Base-by-base conservation (phyloP, 805 yeast genomes). In the Hanseniaspora jakobsenii region DNA sequence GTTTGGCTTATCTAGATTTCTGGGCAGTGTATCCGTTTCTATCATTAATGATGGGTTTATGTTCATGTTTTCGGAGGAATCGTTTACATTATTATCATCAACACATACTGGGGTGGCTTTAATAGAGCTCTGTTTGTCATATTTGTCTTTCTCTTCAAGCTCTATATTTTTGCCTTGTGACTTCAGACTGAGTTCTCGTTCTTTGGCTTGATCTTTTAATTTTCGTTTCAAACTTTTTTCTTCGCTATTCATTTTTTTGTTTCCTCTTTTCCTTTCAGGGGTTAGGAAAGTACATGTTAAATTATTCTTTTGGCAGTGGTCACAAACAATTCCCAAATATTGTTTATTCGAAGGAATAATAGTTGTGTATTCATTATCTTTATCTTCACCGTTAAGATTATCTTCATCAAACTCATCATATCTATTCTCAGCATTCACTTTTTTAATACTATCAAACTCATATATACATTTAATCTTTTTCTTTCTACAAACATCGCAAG, bases 381-480 rank as follows among this genome's bases (percentile, higher is more conserved):
- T 29, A n/a, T n/a, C n/a, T n/a, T n/a, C n/a, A n/a, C n/a, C 35
- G 5, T 27, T 14, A 6, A 13, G 23, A 12, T 29, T 23, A 16
- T 17, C 28, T 21, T 36, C 19, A n/a, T n/a, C n/a, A n/a, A n/a
- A n/a, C n/a, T n/a, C n/a, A n/a, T n/a, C n/a, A n/a, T n/a, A n/a
- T n/a, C n/a, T n/a, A n/a, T n/a, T n/a, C n/a, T n/a, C n/a, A n/a
- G n/a, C n/a, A n/a, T n/a, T n/a, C n/a, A n/a, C n/a, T n/a, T n/a
- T n/a, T n/a, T n/a, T n/a, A n/a, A n/a, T 36, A 7, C 29, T 36
- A n/a, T 23, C 16, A 10, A 35, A 12, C 12, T 43, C 26, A 22
- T 37, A 45, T 4, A 32, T 38, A 61, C 93, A 82, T 56, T 80
- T 81, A 46, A 81, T 87, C 55, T 81, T 81, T 55, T 81, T 78